Evolutionary conservation across 352 stramenopile genomes (phyloP).

Genomic region (Phytophthora capsici): DNA sequence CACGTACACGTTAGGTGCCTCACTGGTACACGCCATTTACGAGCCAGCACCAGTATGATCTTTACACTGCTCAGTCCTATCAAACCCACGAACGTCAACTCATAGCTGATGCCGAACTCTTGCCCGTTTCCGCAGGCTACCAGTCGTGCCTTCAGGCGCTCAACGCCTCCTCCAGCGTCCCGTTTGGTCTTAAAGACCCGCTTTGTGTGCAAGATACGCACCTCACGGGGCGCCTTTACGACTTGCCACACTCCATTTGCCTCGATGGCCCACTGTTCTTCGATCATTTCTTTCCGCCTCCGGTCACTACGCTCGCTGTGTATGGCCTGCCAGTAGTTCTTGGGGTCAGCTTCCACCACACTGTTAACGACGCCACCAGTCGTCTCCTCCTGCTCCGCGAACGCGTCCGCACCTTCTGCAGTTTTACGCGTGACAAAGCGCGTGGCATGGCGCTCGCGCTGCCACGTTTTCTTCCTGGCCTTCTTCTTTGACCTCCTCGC

Average conservation of each 20-base stretch:
- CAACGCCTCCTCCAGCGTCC: constrained; percentile 11
- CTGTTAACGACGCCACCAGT: too few species aligned
- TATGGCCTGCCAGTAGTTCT: too few species aligned
- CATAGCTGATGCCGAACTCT: constrained; percentile 22
- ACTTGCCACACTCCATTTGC: constrained; percentile 3
- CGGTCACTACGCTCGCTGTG: too few species aligned
- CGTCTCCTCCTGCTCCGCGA: too few species aligned
- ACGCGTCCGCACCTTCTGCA: too few species aligned
- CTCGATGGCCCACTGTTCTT: background rate
- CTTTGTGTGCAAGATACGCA: constrained; percentile 20
- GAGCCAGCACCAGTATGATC: background rate
- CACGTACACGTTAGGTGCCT: constrained; percentile 41
- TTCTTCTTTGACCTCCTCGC: too few species aligned
- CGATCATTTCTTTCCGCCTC: background rate
- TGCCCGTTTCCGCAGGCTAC: constrained; percentile 33
- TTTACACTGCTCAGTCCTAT: constrained; percentile 4
- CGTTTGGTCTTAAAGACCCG: constrained; percentile 37
- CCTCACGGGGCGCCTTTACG: background rate
- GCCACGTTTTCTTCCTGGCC: too few species aligned
- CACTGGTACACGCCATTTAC: constrained; percentile 14
- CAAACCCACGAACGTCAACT: background rate
- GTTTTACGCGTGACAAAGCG: too few species aligned
- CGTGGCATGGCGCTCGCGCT: too few species aligned
- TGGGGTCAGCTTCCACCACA: too few species aligned
- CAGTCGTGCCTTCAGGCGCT: constrained; percentile 23